Evolutionary conservation across 2,329 filamentous ascomycete species (phyloP), one percentile per base, ranked within the genome.

Genomic region (Aspergillus texensis): DNA sequence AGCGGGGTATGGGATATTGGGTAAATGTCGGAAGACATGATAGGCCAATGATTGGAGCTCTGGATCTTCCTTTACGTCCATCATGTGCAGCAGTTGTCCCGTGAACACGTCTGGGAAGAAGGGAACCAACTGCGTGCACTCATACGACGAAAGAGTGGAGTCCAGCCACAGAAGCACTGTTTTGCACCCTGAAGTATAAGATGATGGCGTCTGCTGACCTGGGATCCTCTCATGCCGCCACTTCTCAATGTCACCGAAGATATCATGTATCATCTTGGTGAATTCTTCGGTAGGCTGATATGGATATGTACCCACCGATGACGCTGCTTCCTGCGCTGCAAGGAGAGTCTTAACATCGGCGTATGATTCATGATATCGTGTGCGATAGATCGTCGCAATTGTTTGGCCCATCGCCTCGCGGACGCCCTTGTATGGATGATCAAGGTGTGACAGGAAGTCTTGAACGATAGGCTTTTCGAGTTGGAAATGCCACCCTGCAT

Each of bases 31-130:
- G 82, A 98, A 99, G 48, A 99, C 95, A 74, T 97, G 93, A 75
- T 98, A 99, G 0, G 95, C 94, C 10, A 97, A 85, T 11, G 91
- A 90, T 83, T 97, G 96, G 2, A 99, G 85, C 78, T 99, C 96
- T 0, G 93, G 93, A 72, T 99, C 95, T 78, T 99, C 95, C 78
- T 98, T 98, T 76, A 99, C 93, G 74, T 99, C 95, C 94, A 99
- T 99, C 95, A 99, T 99, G 82, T 99, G 94, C 58, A 99, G 82
- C 16, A 99, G 86, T 76, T 97, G 92, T 71, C 95, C 92, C 77
- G 96, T 95, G 74, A 98, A 94, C 0, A 91, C 85, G 41, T 91
- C 86, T 0, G 93, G 91, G 82, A 99, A 98, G 85, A 97, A 98
- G 4, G 90, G 88, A 21, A 96, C 88, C 16, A 99, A 86, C 74